Evolutionary conservation across 2,329 filamentous ascomycete species (phyloP), one percentile per base, ranked within the genome.

Genomic region (Ophiostoma fasciatum): DNA sequence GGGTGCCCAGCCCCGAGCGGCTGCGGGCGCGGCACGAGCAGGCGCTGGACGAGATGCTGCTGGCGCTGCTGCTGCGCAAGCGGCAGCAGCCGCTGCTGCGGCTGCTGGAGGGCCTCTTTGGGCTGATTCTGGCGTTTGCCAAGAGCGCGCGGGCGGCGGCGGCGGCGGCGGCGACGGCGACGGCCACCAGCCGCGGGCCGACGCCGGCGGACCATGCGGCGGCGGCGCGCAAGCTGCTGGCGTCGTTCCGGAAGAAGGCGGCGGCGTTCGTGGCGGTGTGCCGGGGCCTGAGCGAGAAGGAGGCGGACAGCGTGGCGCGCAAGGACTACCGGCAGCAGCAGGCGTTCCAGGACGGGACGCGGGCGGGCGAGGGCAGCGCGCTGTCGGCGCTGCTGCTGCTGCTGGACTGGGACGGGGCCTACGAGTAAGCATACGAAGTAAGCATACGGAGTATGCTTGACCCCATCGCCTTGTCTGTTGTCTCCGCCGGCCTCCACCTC

Each of bases 21-120:
- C 57, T 93, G 11, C 66, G 77, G 17, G 67, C 74, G 29, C 70
- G 76, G 18, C 84, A 93, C 46, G 78, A 85, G 42, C 63, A 70
- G 23, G 70, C 78, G 7, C 63, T 94, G 2, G 79, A 92, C 50
- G 66, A 74, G 34, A 84, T 92, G 31, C 71, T 87, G 59, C 72
- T 75, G 42, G 72, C 74, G 0, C 60, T 90, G 0, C 66, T 94
- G 12, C 60, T 93, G 3, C 69, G 80, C 40, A 82, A 80, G 48
- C 66, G 80, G 25, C 84, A 93, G 52, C 65, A 74, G 40, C 77
- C 82, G 2, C 71, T 85, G 0, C 62, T 85, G 43, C 70, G 68
- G 27, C 58, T 92, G 0, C 59, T 94, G 0, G 80, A 92, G 42
- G 78, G 81, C 14, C 80, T 88, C 2, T 88, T 92, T 44, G 62